Conservation (phyloP, 2,329 filamentous ascomycete genomes). For the Botrytis sinoallii region DNA sequence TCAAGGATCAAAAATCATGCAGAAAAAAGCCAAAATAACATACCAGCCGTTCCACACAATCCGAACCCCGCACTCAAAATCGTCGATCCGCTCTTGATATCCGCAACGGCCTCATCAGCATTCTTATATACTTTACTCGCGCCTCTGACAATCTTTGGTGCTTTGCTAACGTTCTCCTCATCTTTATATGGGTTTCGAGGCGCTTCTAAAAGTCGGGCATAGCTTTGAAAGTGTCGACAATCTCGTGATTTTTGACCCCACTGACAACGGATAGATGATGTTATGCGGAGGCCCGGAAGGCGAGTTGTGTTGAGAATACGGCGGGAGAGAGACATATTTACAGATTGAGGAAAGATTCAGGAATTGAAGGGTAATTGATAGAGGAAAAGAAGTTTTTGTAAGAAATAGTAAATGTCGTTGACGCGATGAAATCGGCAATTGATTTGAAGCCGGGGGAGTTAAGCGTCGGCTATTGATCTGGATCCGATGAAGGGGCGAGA, state of each 20-base stretch:
- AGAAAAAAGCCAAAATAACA: too few relatives aligned
- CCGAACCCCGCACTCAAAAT: conserved; percentile 76
- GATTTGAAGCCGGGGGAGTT: background rate
- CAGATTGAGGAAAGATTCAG: background rate
- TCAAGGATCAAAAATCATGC: too few relatives aligned
- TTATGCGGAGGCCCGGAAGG: conserved; percentile 7
- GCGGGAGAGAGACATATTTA: conserved; percentile 17
- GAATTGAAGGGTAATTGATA: background rate
- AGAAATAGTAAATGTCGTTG: background rate
- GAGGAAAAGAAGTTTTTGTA: background rate
- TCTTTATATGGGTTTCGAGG: conserved; percentile 15
- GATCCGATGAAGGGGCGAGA: background rate
- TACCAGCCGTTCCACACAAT: conserved; percentile 9
- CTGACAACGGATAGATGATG: conserved; percentile 10
- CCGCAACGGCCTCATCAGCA: conserved; percentile 24
- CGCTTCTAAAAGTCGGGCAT: conserved; percentile 12
- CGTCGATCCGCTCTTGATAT: conserved; percentile 55
- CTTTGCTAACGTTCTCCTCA: background rate
- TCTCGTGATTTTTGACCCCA: conserved; percentile 17
- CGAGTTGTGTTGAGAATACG: conserved; percentile 13
- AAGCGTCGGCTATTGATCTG: conserved; percentile 13
- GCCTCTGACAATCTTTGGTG: conserved; percentile 22
- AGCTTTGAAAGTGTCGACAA: conserved; percentile 15
- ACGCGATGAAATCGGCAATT: background rate
- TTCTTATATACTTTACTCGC: conserved; percentile 22